phyloP scores from a whole-genome alignment of 2,329 filamentous ascomycete species.

The Pezizomycotina sp. region DNA sequence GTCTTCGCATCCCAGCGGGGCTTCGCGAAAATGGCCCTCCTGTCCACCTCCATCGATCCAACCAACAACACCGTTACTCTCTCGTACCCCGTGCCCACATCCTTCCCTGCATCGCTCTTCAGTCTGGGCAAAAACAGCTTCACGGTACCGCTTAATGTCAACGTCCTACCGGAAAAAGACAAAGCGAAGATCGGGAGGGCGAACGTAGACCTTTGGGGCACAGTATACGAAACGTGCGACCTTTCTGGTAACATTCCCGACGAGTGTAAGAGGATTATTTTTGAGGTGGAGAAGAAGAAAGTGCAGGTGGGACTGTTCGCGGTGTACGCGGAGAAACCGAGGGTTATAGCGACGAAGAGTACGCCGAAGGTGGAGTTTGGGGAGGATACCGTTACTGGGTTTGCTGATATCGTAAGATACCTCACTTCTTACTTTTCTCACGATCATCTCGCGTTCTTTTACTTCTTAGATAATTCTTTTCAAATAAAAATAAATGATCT shows the following conservation, averaged over 20 bases:
- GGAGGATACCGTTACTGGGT: conserved; percentile 49
- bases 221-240: conserved; percentile 34
- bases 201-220: conserved; percentile 49
- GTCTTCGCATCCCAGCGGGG: conserved; percentile 54
- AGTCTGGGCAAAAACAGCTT: conserved; percentile 30
- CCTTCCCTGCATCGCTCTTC: conserved; percentile 10
- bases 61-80: conserved; percentile 17
- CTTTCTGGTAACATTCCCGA: conserved; percentile 32
- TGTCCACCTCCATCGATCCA: conserved; percentile 40
- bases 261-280: conserved; percentile 16
- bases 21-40: conserved; percentile 52
- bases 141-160: conserved; percentile 48
- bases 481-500: background rate
- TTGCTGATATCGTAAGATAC: conserved; percentile 50
- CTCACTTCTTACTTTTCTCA: conserved; percentile 15
- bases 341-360: conserved; percentile 45
- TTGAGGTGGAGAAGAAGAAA: conserved; percentile 15
- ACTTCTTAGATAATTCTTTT: background rate
- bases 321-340: conserved; percentile 40
- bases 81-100: conserved; percentile 19
- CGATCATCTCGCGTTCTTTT: conserved; percentile 4
- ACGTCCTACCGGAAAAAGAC: conserved; percentile 32
- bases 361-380: conserved; percentile 42
- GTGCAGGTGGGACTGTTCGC: conserved; percentile 47
- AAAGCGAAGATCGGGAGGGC: conserved; percentile 44